These are phyloP conservation scores for Gelatoporia subvermispora DNA, from an alignment of 768 basidiomycete genomes.

Conservation along the genomic window DNA sequence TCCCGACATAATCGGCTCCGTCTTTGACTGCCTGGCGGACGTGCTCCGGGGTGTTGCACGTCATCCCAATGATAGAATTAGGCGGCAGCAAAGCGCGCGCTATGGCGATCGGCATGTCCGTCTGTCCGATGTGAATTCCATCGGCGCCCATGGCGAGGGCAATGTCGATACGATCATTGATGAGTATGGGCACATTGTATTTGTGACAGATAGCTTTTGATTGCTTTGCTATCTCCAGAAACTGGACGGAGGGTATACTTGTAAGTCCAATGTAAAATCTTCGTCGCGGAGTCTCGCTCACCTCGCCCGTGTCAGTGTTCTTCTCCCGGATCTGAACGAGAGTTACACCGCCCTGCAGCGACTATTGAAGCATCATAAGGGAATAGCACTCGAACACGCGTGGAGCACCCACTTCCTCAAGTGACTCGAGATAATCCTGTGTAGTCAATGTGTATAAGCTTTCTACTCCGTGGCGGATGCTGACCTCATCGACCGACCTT, in stretches of 20 bases:
- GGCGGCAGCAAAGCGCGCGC: constrained; percentile 67
- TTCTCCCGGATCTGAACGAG: constrained; percentile 91
- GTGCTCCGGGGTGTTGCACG: constrained; percentile 66
- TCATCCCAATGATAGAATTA: constrained; percentile 73
- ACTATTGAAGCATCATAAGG: constrained; percentile 33
- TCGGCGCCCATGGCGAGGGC: constrained; percentile 71
- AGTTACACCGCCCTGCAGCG: constrained; percentile 83
- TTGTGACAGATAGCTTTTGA: constrained; percentile 70
- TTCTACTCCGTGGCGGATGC: not conserved
- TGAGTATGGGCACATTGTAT: constrained; percentile 77
- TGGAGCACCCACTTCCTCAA: constrained; percentile 60
- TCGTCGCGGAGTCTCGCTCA: constrained; percentile 27
- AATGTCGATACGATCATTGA: constrained; percentile 87
- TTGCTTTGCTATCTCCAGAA: constrained; percentile 65
- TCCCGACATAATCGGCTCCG: constrained; percentile 81
- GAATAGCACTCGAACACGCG: not conserved
- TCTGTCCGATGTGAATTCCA: constrained; percentile 88
- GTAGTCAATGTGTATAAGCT: not conserved
- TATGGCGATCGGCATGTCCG: constrained; percentile 68
- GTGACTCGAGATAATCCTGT: constrained; percentile 63
- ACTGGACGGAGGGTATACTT: constrained; percentile 37
- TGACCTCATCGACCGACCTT: constrained; percentile 44
- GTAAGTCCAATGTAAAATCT: not conserved
- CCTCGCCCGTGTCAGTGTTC: constrained; percentile 72
- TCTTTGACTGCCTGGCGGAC: constrained; percentile 55